Percentiles rank a stretch among this genome's conserved stretches.
Evolutionary conservation across 306 rosid genomes (phyloP).

Genomic region (Abrus precatorius): DNA sequence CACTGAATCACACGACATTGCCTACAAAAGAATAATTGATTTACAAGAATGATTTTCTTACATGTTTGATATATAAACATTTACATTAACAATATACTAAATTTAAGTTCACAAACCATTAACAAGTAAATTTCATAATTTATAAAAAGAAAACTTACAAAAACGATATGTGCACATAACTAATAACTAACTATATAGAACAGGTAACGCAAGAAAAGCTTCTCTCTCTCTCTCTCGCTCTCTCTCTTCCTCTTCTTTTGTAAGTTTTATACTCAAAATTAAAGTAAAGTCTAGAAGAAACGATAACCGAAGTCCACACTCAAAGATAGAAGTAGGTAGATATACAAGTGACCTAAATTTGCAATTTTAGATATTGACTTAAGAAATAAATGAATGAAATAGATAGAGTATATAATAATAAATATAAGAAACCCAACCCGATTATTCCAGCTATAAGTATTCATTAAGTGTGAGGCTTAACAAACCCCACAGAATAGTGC

Average conservation of each 20-base stretch:
- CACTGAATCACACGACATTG: not conserved
- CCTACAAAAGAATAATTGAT: not conserved
- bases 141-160: not conserved
- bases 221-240: no score
- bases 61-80: no score
- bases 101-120: not conserved
- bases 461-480: conserved; percentile 11
- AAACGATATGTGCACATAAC: not conserved
- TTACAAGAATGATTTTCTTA: no score
- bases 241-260: no score
- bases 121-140: not conserved
- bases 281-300: not conserved
- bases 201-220: no score
- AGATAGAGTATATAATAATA: not conserved
- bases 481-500: conserved; percentile 42
- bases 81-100: not conserved
- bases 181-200: not conserved
- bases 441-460: conserved; percentile 19
- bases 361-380: conserved; percentile 28
- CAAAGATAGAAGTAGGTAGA: conserved; percentile 35
- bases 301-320: conserved; percentile 15
- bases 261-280: not conserved
- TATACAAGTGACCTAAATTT: conserved; percentile 46
- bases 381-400: not conserved
- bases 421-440: not conserved